phyloP scores from a whole-genome alignment of 2,329 filamentous ascomycete species.

The Pseudocercospora fuligena region DNA sequence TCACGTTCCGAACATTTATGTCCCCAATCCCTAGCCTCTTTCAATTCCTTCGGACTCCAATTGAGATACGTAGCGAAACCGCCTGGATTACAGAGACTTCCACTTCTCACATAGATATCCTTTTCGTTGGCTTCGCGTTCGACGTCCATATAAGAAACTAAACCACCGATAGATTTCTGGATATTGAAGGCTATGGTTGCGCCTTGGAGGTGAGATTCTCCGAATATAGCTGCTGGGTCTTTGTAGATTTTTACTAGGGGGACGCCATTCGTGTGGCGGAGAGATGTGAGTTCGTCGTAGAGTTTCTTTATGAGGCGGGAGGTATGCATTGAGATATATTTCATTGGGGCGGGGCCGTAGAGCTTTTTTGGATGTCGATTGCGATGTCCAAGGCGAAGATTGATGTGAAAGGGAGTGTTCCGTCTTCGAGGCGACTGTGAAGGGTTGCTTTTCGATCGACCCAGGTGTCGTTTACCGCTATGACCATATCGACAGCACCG shows the following conservation, averaged over 20 bases:
- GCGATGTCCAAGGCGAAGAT: slow-evolving; percentile 82
- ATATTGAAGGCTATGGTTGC: slow-evolving; percentile 85
- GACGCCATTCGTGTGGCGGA: slow-evolving; percentile 71
- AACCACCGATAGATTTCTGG: slow-evolving; percentile 67
- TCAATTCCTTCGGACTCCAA: slow-evolving; percentile 78
- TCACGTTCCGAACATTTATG: slow-evolving; percentile 81
- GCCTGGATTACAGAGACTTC: slow-evolving; percentile 87
- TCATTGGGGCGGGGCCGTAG: slow-evolving; percentile 68
- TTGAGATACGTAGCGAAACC: slow-evolving; percentile 74
- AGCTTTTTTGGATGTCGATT: slow-evolving; percentile 70
- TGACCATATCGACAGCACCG: slow-evolving; percentile 88
- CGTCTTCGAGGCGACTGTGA: slow-evolving; percentile 85
- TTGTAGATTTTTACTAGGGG: slow-evolving; percentile 71
- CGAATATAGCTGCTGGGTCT: slow-evolving; percentile 45
- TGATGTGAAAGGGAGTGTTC: slow-evolving; percentile 84
- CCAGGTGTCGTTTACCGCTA: slow-evolving; percentile 74
- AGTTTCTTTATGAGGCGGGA: slow-evolving; percentile 65
- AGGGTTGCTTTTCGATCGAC: slow-evolving; percentile 75
- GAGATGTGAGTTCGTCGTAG: slow-evolving; percentile 58
- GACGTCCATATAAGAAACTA: slow-evolving; percentile 79
- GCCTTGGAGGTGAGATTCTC: slow-evolving; percentile 59
- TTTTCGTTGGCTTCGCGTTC: slow-evolving; percentile 81
- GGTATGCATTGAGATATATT: slow-evolving; percentile 71
- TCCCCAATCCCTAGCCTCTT: slow-evolving; percentile 78
- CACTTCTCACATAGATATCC: slow-evolving; percentile 80